Base-by-base conservation (phyloP, 441 rosid genomes). In the Erodium moschatum region DNA sequence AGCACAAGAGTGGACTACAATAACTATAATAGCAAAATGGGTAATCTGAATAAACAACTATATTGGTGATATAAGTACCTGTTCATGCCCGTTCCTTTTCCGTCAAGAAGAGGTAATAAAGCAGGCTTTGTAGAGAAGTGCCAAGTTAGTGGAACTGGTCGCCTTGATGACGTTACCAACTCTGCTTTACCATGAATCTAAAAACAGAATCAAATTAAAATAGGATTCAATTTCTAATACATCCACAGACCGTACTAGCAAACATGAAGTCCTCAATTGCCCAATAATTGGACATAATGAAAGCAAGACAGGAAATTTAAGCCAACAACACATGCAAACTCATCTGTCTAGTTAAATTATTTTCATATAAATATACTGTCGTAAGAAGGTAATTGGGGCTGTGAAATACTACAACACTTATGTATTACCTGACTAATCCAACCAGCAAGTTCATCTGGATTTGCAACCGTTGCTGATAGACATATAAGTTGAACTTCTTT, bases 91-190 rank as follows among this genome's bases (percentile, higher is more conserved):
- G 77, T 89, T 80, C 95, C 91, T 80, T 79, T 85, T 77, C 85
- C 93, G 65, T 93, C 92, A 77, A 93, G 96, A 80, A 93, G 88
- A 38, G 90, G 88, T 56, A 79, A 69, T 76, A 91, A 80, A 76
- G 85, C 82, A 76, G 75, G 72, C 76, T 85, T 93, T 15, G 93
- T 91, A 67, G 98, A 91, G 80, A 93, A 91, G 77, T 82, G 91
- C 98, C 98, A 93, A 69, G 93, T 87, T 87, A 93, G 78, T 13
- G 97, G 97, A 74, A 93, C 97, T 2, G 98, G 98, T 8, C 95
- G 97, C 80, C 82, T 85, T 65, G 90, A 79, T 44, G 98, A 89
- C 54, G 90, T 86, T 75, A 91, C 86, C 79, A 91, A 73, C 85
- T 91, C 96, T 18, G 96, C 85, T 81, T 85, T 88, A 70, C 94